Evolutionary conservation across 352 stramenopile genomes (phyloP).

Genomic region (Halophytophthora polymorphica): DNA sequence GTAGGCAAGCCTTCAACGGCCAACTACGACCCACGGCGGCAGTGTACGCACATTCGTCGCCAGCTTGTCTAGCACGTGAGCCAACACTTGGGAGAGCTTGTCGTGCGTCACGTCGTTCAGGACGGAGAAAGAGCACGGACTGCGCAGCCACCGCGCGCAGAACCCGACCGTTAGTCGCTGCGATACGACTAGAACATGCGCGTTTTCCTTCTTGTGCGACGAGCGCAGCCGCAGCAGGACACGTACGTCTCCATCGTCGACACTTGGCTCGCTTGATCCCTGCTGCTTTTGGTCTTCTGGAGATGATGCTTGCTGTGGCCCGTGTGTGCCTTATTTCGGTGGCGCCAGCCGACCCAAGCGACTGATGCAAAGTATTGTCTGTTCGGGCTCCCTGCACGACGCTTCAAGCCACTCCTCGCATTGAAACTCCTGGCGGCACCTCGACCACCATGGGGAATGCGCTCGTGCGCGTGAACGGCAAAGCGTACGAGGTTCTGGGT

Average conservation of each 20-base stretch:
- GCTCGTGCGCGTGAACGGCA: constrained; percentile 54
- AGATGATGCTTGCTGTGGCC: too few species aligned
- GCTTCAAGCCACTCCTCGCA: not conserved
- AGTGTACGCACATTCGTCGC: constrained; percentile 24
- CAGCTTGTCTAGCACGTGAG: constrained; percentile 58
- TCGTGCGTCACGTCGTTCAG: constrained; percentile 49
- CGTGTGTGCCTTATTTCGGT: too few species aligned
- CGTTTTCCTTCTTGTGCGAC: not conserved
- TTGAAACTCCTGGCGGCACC: constrained; percentile 2
- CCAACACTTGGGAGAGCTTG: constrained; percentile 47
- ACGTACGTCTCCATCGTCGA: not conserved
- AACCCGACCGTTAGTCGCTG: not conserved
- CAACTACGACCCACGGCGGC: not conserved
- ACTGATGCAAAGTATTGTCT: not conserved
- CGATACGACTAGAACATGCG: not conserved
- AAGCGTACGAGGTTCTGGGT: constrained; percentile 46
- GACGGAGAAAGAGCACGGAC: constrained; percentile 10
- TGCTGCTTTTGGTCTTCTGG: too few species aligned
- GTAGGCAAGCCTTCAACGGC: not conserved
- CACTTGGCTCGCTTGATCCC: not conserved
- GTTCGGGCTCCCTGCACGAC: not conserved
- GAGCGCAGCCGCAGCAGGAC: too few species aligned
- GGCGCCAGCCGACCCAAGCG: not conserved
- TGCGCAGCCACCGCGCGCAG: constrained; percentile 1
- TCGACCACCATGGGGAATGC: constrained; percentile 52